phyloP scores from a whole-genome alignment of 2,329 filamentous ascomycete genomes.

The Hymenoscyphus occultus region DNA sequence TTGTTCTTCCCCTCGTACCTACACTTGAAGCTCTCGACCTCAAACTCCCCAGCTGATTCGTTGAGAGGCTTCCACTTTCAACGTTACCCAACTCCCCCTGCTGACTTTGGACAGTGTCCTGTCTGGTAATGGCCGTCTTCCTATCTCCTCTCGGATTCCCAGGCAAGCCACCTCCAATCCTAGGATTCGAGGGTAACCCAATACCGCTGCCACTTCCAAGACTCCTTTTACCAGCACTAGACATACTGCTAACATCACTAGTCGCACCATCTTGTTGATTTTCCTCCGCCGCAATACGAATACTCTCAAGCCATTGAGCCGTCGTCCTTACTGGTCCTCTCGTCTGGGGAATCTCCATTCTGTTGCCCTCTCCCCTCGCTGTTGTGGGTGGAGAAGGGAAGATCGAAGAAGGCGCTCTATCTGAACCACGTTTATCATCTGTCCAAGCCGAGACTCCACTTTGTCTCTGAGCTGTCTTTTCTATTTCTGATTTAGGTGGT shows the following conservation, averaged over 20 bases:
- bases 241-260: neutral
- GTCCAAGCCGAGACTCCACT: slow-evolving; percentile 33
- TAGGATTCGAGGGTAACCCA: neutral
- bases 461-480: slow-evolving; percentile 18
- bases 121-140: neutral
- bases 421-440: slow-evolving; percentile 25
- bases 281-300: neutral
- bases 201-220: neutral
- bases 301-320: slow-evolving; percentile 21
- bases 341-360: slow-evolving; percentile 19
- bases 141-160: neutral
- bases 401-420: neutral
- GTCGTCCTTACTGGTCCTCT: slow-evolving; percentile 18
- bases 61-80: neutral
- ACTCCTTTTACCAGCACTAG: too few relatives aligned
- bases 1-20: neutral
- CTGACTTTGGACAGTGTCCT: neutral
- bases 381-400: slow-evolving; percentile 9
- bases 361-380: slow-evolving; percentile 5
- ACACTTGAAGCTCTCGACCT: neutral
- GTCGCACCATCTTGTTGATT: neutral
- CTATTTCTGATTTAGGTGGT: neutral
- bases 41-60: neutral
- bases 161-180: neutral
- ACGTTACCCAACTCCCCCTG: neutral